Base-by-base conservation (phyloP, 2,329 filamentous ascomycete species). In the Didymella glomerata region DNA sequence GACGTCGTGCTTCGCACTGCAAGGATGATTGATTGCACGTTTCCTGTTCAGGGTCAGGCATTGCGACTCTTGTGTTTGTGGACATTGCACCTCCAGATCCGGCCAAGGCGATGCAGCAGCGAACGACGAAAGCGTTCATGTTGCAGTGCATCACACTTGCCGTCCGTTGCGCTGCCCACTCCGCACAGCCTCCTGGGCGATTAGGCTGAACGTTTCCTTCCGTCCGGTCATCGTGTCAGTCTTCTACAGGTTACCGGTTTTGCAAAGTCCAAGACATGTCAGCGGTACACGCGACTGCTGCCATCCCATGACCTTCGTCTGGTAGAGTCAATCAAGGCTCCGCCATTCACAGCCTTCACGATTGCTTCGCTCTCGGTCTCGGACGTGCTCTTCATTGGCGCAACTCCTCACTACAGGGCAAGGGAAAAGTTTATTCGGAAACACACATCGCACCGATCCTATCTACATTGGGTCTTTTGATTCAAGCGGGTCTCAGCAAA, bases 161-260 rank as follows among this genome's bases (percentile, higher is more conserved):
- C 18, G 4, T 41, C 10, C 27, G 25, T 25, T 11, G 30, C n/a
- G 4, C 36, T 13, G 4, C 6, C 36, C 18, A 14, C 8, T 27
- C n/a, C 34, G 14, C 13, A 41, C 16, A 25, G 22, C n/a, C 16
- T 18, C 5, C 13, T 10, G 1, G 4, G 7, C 13, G 5, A 48
- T 51, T 36, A 57, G 48, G 36, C 55, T 57, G 41, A 57, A 46
- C 20, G n/a, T 18, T 8, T 25, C 11, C 40, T 8, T 24, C 25
- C 40, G 7, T 14, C 34, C 34, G 20, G 36, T 27, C 10, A 45
- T 42, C 28, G 24, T 48, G 20, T 57, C 25, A 28, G 10, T n/a
- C 34, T 58, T 41, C 40, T 45, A 58, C 48, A 53, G 45, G 32
- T 18, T 36, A 36, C 32, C 16, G 8, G 16, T 11, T 18, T 36